These are phyloP conservation scores for Elongisporangium prolatum DNA, from an alignment of 352 stramenopile species.

Conservation along the genomic window DNA sequence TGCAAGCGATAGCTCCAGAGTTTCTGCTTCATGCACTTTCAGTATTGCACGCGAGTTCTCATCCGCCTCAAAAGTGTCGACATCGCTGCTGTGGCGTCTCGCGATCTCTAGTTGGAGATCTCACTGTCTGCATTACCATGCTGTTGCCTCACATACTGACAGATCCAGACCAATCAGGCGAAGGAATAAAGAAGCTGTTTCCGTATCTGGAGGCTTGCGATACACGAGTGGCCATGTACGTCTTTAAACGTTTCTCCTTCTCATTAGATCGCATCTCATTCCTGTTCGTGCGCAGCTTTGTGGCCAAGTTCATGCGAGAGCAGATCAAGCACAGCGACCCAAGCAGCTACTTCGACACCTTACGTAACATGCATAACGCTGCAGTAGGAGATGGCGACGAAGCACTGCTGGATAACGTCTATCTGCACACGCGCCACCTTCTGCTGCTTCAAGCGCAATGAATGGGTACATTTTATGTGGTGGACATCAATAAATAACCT, in stretches of 20 bases:
- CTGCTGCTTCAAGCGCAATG: slow-evolving; percentile 4
- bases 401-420: slow-evolving; percentile 27
- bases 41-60: slow-evolving; percentile 17
- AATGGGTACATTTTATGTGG: too few species aligned
- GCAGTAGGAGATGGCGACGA: slow-evolving; percentile 39
- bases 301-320: slow-evolving; percentile 27
- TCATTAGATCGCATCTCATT: background rate
- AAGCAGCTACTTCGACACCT: slow-evolving; percentile 22
- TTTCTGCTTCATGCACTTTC: slow-evolving; percentile 34
- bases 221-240: slow-evolving; percentile 44
- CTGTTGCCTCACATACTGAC: slow-evolving; percentile 17
- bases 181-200: slow-evolving; percentile 13
- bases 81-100: slow-evolving; percentile 28
- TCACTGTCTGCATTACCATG: slow-evolving; percentile 21
- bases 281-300: slow-evolving; percentile 20
- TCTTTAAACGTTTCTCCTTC: slow-evolving; percentile 2
- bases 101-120: slow-evolving; percentile 20
- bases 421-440: slow-evolving; percentile 27
- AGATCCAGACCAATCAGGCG: slow-evolving; percentile 7
- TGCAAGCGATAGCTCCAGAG: slow-evolving; percentile 14
- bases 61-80: slow-evolving; percentile 15
- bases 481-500: too few species aligned
- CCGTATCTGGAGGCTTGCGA: slow-evolving; percentile 34
- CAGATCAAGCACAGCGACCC: slow-evolving; percentile 23
- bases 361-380: slow-evolving; percentile 33